Conservation (phyloP, 78 protist species). For the Ministeria vibrans region DNA sequence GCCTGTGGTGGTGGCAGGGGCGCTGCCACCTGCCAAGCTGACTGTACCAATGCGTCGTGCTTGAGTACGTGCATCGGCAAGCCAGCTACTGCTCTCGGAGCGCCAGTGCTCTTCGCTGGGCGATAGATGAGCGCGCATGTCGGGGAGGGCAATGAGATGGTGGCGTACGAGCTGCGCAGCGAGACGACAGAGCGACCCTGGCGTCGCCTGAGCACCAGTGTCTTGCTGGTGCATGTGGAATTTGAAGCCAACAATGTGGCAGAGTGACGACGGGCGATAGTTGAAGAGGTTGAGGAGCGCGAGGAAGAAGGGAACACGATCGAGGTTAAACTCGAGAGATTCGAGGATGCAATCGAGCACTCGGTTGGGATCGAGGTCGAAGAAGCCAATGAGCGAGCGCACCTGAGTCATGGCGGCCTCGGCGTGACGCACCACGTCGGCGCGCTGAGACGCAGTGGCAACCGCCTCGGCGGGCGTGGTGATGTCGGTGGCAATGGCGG, state of each 20-base stretch:
- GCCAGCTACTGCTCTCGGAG: background rate
- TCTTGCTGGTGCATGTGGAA: background rate
- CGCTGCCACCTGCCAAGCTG: no score
- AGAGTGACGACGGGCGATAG: background rate
- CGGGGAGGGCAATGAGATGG: background rate
- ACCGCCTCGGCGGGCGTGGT: no score
- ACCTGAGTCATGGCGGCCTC: background rate
- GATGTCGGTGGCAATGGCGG: no score
- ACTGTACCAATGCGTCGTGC: no score
- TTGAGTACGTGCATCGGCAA: no score
- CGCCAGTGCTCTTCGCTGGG: background rate
- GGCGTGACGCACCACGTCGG: background rate
- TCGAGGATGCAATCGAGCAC: slow-evolving; percentile 46
- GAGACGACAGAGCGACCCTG: background rate
- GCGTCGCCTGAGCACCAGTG: slow-evolving; percentile 4
- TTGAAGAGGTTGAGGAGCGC: background rate
- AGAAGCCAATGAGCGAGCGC: slow-evolving; percentile 12
- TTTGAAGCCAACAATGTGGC: slow-evolving; percentile 40
- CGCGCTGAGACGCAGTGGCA: no score
- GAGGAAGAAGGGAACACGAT: background rate
- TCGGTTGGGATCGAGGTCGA: slow-evolving; percentile 57
- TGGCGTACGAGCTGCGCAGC: background rate
- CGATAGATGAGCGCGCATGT: slow-evolving; percentile 15
- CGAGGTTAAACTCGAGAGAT: background rate
- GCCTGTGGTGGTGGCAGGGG: no score